Evolutionary conservation across 2,329 filamentous ascomycete species (phyloP).

Genomic region (Cordyceps javanica): DNA sequence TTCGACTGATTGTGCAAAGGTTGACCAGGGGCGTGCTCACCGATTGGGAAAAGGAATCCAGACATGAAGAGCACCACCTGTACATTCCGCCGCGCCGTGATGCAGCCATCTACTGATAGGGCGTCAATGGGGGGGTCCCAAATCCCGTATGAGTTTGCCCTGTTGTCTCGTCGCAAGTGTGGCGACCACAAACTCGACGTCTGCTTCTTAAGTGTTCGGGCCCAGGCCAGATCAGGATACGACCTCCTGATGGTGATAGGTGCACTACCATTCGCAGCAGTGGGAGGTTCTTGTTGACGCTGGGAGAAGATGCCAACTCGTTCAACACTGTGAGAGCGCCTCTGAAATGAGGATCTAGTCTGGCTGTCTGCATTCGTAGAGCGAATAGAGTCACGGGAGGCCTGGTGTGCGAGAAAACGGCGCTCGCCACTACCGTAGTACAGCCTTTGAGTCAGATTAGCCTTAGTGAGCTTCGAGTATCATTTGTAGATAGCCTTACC

Average conservation of each 20-base stretch:
- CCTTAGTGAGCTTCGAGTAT: background rate
- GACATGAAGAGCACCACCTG: constrained; percentile 70
- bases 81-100: constrained; percentile 61
- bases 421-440: constrained; percentile 66
- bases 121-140: constrained; percentile 71
- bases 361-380: constrained; percentile 44
- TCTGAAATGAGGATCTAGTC: constrained; percentile 37
- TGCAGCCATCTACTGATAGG: constrained; percentile 53
- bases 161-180: constrained; percentile 60
- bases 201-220: constrained; percentile 36
- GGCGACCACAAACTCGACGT: constrained; percentile 66
- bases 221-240: constrained; percentile 11
- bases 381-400: constrained; percentile 39
- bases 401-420: constrained; percentile 40
- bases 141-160: constrained; percentile 51
- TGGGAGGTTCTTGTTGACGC: constrained; percentile 34
- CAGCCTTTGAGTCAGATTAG: constrained; percentile 35
- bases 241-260: background rate
- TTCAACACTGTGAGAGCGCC: constrained; percentile 45
- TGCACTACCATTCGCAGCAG: constrained; percentile 4
- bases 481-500: constrained; percentile 25
- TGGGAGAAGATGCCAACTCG: constrained; percentile 41
- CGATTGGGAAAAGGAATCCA: constrained; percentile 72
- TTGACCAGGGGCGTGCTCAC: constrained; percentile 36
- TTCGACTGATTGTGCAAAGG: background rate